These are phyloP conservation scores for Xylariaceae sp. DNA, from an alignment of 2,329 filamentous ascomycete genomes.

Conservation along the genomic window DNA sequence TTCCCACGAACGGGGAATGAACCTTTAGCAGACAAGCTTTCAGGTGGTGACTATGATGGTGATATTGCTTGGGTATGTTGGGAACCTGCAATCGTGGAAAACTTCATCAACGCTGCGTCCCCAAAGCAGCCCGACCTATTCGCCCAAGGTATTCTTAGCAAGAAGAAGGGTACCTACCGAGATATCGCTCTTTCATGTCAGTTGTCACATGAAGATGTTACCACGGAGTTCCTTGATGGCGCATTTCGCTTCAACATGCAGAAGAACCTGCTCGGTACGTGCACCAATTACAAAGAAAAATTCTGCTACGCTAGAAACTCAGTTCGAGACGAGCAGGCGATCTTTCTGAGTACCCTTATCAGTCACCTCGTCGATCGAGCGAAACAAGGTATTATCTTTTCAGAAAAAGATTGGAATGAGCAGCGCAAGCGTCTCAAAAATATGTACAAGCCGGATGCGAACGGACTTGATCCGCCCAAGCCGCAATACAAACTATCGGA, in stretches of 20 bases:
- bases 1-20: constrained; percentile 62
- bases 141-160: constrained; percentile 44
- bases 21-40: constrained; percentile 66
- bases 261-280: constrained; percentile 56
- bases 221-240: constrained; percentile 46
- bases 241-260: constrained; percentile 57
- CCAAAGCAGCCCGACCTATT: constrained; percentile 44
- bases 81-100: constrained; percentile 60
- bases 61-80: constrained; percentile 76
- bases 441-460: constrained; percentile 9
- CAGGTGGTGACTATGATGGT: constrained; percentile 79
- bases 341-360: constrained; percentile 49
- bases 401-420: constrained; percentile 35
- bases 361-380: constrained; percentile 54
- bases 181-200: constrained; percentile 35
- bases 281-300: constrained; percentile 61
- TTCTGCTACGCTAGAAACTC: constrained; percentile 56
- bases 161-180: constrained; percentile 43
- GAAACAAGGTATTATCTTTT: constrained; percentile 53
- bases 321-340: constrained; percentile 42
- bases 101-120: constrained; percentile 60
- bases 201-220: constrained; percentile 19
- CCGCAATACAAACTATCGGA: constrained; percentile 43
- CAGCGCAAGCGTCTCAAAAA: constrained; percentile 31
- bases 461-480: constrained; percentile 25